These are phyloP conservation scores for Parasitella parasitica DNA, from an alignment of 371 early-diverging fungal genomes.

Conservation along the genomic window DNA sequence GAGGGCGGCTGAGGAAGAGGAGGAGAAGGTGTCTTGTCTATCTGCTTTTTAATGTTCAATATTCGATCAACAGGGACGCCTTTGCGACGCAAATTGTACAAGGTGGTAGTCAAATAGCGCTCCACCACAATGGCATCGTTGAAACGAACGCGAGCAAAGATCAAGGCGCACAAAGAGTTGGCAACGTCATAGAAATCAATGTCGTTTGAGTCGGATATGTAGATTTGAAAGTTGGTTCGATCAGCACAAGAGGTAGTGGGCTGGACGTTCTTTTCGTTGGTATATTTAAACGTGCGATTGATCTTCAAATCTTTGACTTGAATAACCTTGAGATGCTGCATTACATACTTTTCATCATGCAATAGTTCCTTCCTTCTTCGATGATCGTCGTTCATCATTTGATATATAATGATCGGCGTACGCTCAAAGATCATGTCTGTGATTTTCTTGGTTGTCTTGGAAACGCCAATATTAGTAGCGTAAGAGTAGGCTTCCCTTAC, in stretches of 20 bases:
- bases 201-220: constrained; percentile 58
- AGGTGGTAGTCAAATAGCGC: constrained; percentile 61
- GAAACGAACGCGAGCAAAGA: constrained; percentile 61
- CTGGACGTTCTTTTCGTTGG: constrained; percentile 53
- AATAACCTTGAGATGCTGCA: constrained; percentile 51
- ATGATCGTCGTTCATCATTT: constrained; percentile 72
- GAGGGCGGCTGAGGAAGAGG: background rate
- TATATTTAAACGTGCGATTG: constrained; percentile 64
- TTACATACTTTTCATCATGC: constrained; percentile 51
- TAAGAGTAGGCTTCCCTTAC: constrained; percentile 52
- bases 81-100: constrained; percentile 66
- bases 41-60: constrained; percentile 60
- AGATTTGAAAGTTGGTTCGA: constrained; percentile 56
- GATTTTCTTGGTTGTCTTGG: constrained; percentile 53
- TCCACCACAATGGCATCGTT: constrained; percentile 71
- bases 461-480: constrained; percentile 48
- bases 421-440: constrained; percentile 74
- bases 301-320: constrained; percentile 61
- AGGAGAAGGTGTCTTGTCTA: constrained; percentile 22
- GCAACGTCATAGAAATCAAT: constrained; percentile 86
- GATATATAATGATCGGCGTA: constrained; percentile 62
- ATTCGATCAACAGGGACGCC: constrained; percentile 92
- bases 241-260: constrained; percentile 71
- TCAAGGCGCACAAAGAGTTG: constrained; percentile 53
- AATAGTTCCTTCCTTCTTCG: constrained; percentile 51